phyloP scores from a whole-genome alignment of 1,139 yeast species.

The Geotrichum histeridarum region DNA sequence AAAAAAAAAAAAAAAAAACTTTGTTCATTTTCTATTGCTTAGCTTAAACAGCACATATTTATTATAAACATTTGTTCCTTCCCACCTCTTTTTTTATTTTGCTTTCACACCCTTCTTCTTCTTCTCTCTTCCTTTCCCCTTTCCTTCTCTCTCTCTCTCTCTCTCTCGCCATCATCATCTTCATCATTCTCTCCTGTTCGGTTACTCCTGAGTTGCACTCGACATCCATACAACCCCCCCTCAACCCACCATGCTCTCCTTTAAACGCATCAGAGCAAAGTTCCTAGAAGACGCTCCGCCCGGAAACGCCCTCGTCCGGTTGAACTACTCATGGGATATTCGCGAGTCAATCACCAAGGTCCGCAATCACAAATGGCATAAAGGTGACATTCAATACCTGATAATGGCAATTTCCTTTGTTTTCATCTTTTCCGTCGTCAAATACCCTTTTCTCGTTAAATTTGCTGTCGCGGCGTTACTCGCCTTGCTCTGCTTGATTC shows the following conservation, averaged over 20 bases:
- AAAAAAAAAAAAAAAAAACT: too few species aligned
- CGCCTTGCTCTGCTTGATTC: conserved; percentile 50
- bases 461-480: conserved; percentile 30
- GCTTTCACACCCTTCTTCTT: neutral
- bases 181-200: neutral
- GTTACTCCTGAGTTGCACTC: neutral
- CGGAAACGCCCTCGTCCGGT: conserved; percentile 50
- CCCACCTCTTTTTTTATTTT: neutral
- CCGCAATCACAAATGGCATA: conserved; percentile 44
- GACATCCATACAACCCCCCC: neutral
- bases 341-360: conserved; percentile 47
- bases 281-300: conserved; percentile 52
- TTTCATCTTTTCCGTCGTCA: conserved; percentile 46
- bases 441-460: conserved; percentile 47
- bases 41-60: too few species aligned
- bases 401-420: conserved; percentile 37
- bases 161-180: neutral
- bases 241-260: neutral
- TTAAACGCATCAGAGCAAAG: conserved; percentile 26
- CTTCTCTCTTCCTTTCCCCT: neutral
- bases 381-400: conserved; percentile 39
- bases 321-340: conserved; percentile 58
- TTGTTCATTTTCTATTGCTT: too few species aligned
- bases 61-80: too few species aligned
- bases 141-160: neutral